phyloP scores from a whole-genome alignment of 2,329 filamentous ascomycete species.

The Stemphylium vesicarium region DNA sequence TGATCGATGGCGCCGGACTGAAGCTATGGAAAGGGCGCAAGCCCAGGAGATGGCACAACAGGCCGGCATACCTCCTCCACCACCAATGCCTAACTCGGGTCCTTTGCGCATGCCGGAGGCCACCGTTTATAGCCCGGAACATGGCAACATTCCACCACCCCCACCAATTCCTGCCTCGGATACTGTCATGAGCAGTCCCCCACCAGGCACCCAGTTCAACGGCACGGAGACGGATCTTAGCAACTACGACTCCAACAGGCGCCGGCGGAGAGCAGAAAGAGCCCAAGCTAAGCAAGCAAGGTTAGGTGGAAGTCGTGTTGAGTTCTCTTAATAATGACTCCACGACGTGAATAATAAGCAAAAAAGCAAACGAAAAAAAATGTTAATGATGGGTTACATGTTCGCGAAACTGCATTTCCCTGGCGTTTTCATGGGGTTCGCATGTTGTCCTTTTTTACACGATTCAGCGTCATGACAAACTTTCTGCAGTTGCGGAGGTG shows the following conservation, averaged over 20 bases:
- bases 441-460: not conserved
- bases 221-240: conserved; percentile 49
- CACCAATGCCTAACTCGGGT: conserved; percentile 34
- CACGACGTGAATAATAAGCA: not conserved
- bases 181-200: conserved; percentile 47
- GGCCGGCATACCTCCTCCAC: conserved; percentile 25
- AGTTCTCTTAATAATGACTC: conserved; percentile 44
- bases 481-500: not conserved
- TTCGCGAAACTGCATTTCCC: conserved; percentile 2
- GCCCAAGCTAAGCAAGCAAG: conserved; percentile 48
- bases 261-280: conserved; percentile 48
- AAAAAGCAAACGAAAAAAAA: not conserved
- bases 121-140: conserved; percentile 21
- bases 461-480: not conserved
- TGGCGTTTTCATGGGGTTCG: conserved; percentile 5
- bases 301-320: conserved; percentile 47
- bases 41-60: conserved; percentile 39
- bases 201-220: conserved; percentile 41
- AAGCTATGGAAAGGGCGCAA: conserved; percentile 46
- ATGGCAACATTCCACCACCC: conserved; percentile 37
- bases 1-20: conserved; percentile 50
- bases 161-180: conserved; percentile 43
- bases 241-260: conserved; percentile 49
- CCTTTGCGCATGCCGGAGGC: conserved; percentile 40
- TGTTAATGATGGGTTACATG: not conserved